Evolutionary conservation across 345 rosid species (phyloP), one percentile per base, ranked within the genome.

Genomic region (Gossypium ekmanianum): DNA sequence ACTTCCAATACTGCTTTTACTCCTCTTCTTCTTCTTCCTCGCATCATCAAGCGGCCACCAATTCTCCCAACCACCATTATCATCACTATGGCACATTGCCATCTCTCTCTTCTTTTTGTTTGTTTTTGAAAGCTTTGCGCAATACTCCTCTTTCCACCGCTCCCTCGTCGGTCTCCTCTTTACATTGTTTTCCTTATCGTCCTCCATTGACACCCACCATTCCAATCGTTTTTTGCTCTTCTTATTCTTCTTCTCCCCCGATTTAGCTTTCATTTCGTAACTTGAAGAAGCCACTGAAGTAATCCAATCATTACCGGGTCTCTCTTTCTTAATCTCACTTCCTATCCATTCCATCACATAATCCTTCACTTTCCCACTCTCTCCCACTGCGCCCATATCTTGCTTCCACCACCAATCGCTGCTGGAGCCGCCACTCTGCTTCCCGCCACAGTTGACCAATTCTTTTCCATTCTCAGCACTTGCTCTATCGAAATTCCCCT

Each of bases 271-370:
- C 1, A 75, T 24, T 29, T 58, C 81, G 41, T 29, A 34, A 68
- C 74, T 78, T 0, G 87, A 71, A n/a, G 90, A 81, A 16, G 78
- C 76, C 1, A 77, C 41, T 16, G 74, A 71, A 71, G 62, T 86
- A 68, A 87, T 83, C 98, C 98, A 93, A 69, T 85, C 87, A 34
- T 88, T 83, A 58, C 80, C 87, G 0, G 97, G 98, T 72, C 89
- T 90, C 87, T 89, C 98, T 10, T 55, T 47, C 81, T 87, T 87
- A 68, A 90, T 85, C 85, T 89, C 98, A 1, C 88, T 85, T 29
- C 97, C 98, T 79, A 94, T 88, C 98, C 98, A 94, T 61, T 94
- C 91, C 88, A 79, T 89, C 79, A 92, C 98, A 78, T 94, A 89
- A 27, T 92, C 97, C 76, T 92, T 92, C 83, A 87, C 88, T 67